These are phyloP conservation scores for Solanum medicagineum DNA, from an alignment of 257 asterid genomes.

Conservation along the genomic window DNA sequence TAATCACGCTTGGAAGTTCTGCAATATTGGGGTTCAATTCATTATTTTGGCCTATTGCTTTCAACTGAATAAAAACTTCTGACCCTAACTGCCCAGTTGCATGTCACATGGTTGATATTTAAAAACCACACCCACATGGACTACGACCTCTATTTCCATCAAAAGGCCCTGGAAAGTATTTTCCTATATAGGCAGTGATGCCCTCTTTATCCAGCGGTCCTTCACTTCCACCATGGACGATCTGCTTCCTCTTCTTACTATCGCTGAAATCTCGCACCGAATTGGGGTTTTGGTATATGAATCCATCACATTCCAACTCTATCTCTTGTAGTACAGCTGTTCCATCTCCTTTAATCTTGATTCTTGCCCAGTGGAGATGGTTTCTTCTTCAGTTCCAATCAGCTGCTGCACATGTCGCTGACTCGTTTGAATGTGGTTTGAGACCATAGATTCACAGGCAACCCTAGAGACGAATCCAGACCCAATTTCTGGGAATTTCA, in stretches of 20 bases:
- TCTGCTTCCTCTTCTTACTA: background rate
- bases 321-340: background rate
- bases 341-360: background rate
- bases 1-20: background rate
- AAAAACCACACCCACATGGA: background rate
- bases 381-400: background rate
- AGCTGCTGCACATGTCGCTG: background rate
- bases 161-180: background rate
- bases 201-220: background rate
- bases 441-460: background rate
- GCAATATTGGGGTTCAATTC: background rate
- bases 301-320: background rate
- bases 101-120: background rate
- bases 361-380: background rate
- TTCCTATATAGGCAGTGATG: background rate
- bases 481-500: background rate
- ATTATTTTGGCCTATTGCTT: too few species aligned
- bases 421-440: background rate
- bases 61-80: background rate
- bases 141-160: background rate
- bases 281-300: background rate
- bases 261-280: background rate
- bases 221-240: background rate
- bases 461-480: background rate
- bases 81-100: background rate